phyloP scores from a whole-genome alignment of 306 rosid genomes.

The Medicago truncatula region MtrunA17r5.0-ANR NC_053049.1:36407501-36408000 shows the following conservation, averaged over 20 bases:
- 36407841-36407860: slow-evolving; percentile 59
- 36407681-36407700: neutral
- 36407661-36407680: neutral
- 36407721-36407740: slow-evolving; percentile 57
- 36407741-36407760: slow-evolving; percentile 45
- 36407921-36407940: slow-evolving; percentile 63
- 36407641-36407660: slow-evolving; percentile 4
- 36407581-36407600: slow-evolving; percentile 34
- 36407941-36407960: slow-evolving; percentile 55
- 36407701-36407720: slow-evolving; percentile 33
- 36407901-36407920: slow-evolving; percentile 42
- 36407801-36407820: slow-evolving; percentile 48
- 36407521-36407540: slow-evolving; percentile 35
- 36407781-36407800: slow-evolving; percentile 53
- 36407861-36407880: slow-evolving; percentile 47
- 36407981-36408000: slow-evolving; percentile 60
- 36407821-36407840: slow-evolving; percentile 48
- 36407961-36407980: slow-evolving; percentile 47
- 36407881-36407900: slow-evolving; percentile 45
- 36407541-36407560: slow-evolving; percentile 44
- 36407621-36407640: slow-evolving; percentile 53
- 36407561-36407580: slow-evolving; percentile 39
- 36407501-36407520: slow-evolving; percentile 40
- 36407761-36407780: slow-evolving; percentile 54
- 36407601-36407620: slow-evolving; percentile 64